These are phyloP conservation scores for Moricandia moricandioides DNA, from an alignment of 345 rosid genomes.

Conservation along the genomic window DNA sequence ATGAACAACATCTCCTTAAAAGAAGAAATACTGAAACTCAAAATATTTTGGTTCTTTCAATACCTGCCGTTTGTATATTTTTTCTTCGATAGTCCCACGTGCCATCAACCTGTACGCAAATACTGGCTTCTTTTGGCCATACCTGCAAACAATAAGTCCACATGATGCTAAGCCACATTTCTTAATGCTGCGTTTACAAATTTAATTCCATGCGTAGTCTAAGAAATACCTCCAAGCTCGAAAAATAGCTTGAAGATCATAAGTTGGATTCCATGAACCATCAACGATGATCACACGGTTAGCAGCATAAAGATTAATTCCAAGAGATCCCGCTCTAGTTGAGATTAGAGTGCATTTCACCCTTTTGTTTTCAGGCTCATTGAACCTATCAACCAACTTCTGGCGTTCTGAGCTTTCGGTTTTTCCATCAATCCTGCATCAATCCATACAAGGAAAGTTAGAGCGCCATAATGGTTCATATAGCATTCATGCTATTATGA, in stretches of 20 bases:
- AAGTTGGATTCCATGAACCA: constrained; percentile 99
- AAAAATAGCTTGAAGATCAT: constrained; percentile 97
- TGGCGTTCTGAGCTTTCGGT: constrained; percentile 98
- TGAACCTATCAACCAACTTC: constrained; percentile 87
- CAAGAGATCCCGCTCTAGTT: constrained; percentile 97
- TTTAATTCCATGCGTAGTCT: not conserved
- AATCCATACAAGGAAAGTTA: constrained; percentile 21
- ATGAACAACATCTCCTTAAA: constrained; percentile 1
- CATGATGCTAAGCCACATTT: constrained; percentile 5
- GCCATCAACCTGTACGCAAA: constrained; percentile 97
- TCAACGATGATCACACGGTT: constrained; percentile 97
- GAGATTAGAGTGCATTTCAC: constrained; percentile 94
- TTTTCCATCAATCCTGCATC: constrained; percentile 86
- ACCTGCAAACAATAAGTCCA: constrained; percentile 49
- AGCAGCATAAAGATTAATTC: constrained; percentile 96
- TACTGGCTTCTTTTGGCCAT: constrained; percentile 97
- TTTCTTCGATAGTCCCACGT: constrained; percentile 98
- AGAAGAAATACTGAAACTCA: not conserved
- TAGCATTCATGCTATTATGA: not conserved
- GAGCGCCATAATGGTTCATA: constrained; percentile 15
- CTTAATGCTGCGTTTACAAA: not conserved
- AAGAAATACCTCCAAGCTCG: constrained; percentile 92
- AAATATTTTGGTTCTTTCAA: constrained; percentile 14
- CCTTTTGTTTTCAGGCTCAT: constrained; percentile 78
- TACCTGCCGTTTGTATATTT: constrained; percentile 98